These are phyloP conservation scores for Tardiomyces depauwii DNA, from an alignment of 1,139 yeast genomes.

Conservation along the genomic window DNA sequence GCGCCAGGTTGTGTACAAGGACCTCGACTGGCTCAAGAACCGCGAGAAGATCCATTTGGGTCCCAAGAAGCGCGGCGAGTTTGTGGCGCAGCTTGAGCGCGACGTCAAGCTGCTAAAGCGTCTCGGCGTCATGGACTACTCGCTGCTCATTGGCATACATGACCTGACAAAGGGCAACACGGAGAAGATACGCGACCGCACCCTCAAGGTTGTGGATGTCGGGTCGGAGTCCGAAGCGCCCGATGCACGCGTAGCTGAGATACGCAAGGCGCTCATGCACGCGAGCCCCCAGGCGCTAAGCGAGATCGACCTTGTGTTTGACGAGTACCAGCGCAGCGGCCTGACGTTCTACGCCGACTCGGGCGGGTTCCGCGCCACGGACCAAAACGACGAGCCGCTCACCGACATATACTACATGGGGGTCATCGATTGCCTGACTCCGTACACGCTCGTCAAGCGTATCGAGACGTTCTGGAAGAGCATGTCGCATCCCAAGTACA, in stretches of 20 bases:
- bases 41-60: conserved; percentile 59
- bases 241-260: conserved; percentile 12
- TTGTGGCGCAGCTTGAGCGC: conserved; percentile 56
- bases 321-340: conserved; percentile 32
- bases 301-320: conserved; percentile 23
- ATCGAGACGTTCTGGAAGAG: conserved; percentile 84
- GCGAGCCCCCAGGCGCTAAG: conserved; percentile 28
- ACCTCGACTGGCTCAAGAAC: conserved; percentile 73
- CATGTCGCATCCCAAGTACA: conserved; percentile 52
- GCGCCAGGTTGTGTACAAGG: conserved; percentile 49
- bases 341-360: conserved; percentile 65
- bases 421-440: conserved; percentile 86
- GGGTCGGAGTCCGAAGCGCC: conserved; percentile 2
- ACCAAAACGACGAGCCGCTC: conserved; percentile 49
- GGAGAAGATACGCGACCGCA: conserved; percentile 28
- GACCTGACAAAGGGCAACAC: conserved; percentile 52
- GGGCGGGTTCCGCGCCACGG: conserved; percentile 79
- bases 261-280: conserved; percentile 26
- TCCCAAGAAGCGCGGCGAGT: conserved; percentile 46
- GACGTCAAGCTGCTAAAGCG: conserved; percentile 67
- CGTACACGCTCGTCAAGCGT: conserved; percentile 64
- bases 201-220: conserved; percentile 23
- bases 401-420: conserved; percentile 81
- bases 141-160: conserved; percentile 78
- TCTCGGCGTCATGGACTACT: conserved; percentile 90